Evolutionary conservation across 78 protist genomes (phyloP), one percentile per base, ranked within the genome.

Genomic region (Dictyostelium capitatum): DNA sequence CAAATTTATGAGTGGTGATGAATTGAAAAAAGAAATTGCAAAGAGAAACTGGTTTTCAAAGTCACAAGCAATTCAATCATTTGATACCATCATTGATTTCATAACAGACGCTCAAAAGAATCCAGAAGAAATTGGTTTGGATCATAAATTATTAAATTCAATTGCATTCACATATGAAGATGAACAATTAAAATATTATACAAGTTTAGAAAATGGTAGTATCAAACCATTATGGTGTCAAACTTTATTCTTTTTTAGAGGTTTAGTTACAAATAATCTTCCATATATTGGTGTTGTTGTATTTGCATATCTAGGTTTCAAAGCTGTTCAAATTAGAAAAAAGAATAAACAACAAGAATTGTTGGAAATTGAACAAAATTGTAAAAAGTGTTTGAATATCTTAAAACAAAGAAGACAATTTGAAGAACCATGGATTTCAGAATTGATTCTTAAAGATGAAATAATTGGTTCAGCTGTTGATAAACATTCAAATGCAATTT

Each of bases 211-310:
- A 37, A n/a, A 56, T 4, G 56, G 65, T 17, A 20, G 82, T 17
- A 72, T 41, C 48, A 47, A 77, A 50, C 92, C 92, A 47, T 69
- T 85, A 28, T 85, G 92, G 92, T 85, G 92, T 62, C 82, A 79
- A 79, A 57, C 83, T 7, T 43, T 48, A n/a, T 74, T 84, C 46
- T 56, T 65, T 23, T 20, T 53, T n/a, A 84, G 59, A 74, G 23
- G 32, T 8, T 17, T 84, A 20, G 8, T 84, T 11, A 19, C 51
- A 20, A 43, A 32, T 12, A 54, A 84, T 28, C 56, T 84, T 8
- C 91, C 23, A 19, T 17, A 48, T 5, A 84, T 84, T 15, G 81
- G 77, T 12, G 0, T 84, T n/a, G n/a, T 74, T 20, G 46, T 56
- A 1, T 25, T 75, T 43, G 51, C 46, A 20, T 54, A 37, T 74